Evolutionary conservation across 2,329 filamentous ascomycete genomes (phyloP), one percentile per base, ranked within the genome.

Genomic region (Spiromastix sp.): DNA sequence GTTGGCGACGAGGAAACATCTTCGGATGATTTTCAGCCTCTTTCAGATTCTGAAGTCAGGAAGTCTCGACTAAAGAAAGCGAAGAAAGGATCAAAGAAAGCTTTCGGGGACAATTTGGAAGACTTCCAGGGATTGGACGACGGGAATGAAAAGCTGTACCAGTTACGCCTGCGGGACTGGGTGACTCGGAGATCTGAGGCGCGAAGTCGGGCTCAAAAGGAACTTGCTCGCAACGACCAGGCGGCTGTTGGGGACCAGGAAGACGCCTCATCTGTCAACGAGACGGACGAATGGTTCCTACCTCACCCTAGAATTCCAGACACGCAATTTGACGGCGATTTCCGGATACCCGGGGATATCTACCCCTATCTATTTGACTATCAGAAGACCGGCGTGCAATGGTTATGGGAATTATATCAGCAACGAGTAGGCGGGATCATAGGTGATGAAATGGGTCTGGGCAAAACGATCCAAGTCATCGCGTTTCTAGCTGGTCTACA

Each of bases 391-490:
- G 87, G 89, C 3, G 86, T 98, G 3, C 83, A 94, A 53, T 98
- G 91, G 91, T 71, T 98, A 5, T 86, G 85, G 56, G 89, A 98
- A 56, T 67, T 98, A 2, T 89, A 93, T 54, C 77, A 79, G 37
- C 86, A 95, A 54, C 75, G 81, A 41, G 86, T 94, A 4, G 91
- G 91, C 16, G 91, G 91, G 2, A 96, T 98, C 36, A 74, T 98
- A 25, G 91, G 89, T 4, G 91, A 98, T 52, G 91, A 98, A 59
- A 98, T 98, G 91, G 91, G 93, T 1, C 65, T 98, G n/a, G 91
- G 91, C 3, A 98, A 98, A 63, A 98, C 91, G 2, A 81, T 84
- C 17, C 79, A 84, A 51, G 70, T 77, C 30, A 83, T 84, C 33
- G 79, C 85, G 0, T 93, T 93, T 48, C 68, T 98, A 32, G 87